Evolutionary conservation across 768 basidiomycete species (phyloP), one percentile per base, ranked within the genome.

Genomic region (Boletus subcaerulescens): DNA sequence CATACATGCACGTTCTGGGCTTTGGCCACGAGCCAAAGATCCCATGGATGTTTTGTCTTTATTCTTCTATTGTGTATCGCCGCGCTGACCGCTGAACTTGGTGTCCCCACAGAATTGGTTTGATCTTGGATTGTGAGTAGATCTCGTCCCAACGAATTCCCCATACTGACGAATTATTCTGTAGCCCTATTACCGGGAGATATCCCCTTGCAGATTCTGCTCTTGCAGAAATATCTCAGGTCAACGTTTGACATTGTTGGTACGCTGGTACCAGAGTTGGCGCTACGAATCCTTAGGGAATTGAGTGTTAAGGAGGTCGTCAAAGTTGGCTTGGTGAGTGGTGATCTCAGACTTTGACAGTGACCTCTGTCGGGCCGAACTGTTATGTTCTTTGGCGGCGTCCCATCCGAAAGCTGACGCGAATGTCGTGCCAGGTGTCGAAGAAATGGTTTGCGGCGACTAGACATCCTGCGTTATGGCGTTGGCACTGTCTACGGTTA

Each of bases 191-290:
- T 91, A 58, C 92, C 93, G 0, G 90, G 91, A 32, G 93, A 94
- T 61, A 89, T 94, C 32, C 83, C 82, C 12, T 77, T 90, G 7
- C 93, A 93, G 67, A 91, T 95, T 42, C 78, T 88, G 1, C 81
- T 91, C 3, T 80, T 96, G 17, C 83, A 93, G 69, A 91, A 92
- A 69, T 94, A 96, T 60, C 80, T 82, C 35, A 83, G 80, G 61
- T 88, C 88, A 13, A 88, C 90, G 7, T 90, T 90, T 62, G 93
- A 96, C 65, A 78, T 96, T 46, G 74, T 95, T 31, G 87, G 88
- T 8, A 78, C 79, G 43, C 76, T 95, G 17, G 77, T 86, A 0
- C 85, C 85, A 0, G 79, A 85, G 18, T 70, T 93, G 1, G 80
- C 84, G 0, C 76, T 87, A 58, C 78, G 80, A 43, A 77, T 94